Base-by-base conservation (phyloP, 805 yeast genomes). In the Citeromyces nyonsensis region DNA sequence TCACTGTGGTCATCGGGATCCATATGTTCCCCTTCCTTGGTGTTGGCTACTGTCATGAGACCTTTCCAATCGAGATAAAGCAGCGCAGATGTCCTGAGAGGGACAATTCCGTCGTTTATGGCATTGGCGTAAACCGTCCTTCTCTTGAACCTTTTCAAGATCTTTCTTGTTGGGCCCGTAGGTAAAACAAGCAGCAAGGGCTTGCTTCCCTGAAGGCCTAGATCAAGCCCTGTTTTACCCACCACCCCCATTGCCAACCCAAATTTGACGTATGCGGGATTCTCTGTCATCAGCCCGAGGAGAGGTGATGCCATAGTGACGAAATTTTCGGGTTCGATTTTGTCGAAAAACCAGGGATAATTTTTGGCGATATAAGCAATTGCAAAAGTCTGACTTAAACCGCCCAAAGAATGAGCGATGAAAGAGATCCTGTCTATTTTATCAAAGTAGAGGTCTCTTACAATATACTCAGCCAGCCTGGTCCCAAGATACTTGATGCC, bases 41-140 rank as follows among this genome's bases (percentile, higher is more conserved):
- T 59, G 30, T 50, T 49, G 6, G 57, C 52, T 1, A 76, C 77
- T 31, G 63, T 61, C 3, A 66, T 57, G 11, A 79, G 56, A 3
- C 84, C 93, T 36, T 67, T 66, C 80, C 94, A 85, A 50, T 91
- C 97, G 10, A 91, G 52, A 45, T 78, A 88, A 18, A 88, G 52
- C 33, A 88, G 56, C 0, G 96, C 84, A 0, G 95, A 74, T 0
- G 98, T 91, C 33, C 97, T 59, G 42, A 91, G 57, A 0, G 98
- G 97, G 2, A 91, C 98, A 33, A 91, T 85, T 2, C 98, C 98
- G 55, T 91, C 98, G 51, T 91, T 77, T 12, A 82, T 62, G 0
- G 81, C 76, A 53, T 91, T 91, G 0, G 97, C 95, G 51, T 91
- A 91, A 0, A 80, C 57, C 0, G 95, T 84, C 39, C 96, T 61